A percentile compares a stretch with the other conserved stretches of the same genome.
phyloP scores from a whole-genome alignment of 768 basidiomycete genomes.

The Russula earlei region DNA sequence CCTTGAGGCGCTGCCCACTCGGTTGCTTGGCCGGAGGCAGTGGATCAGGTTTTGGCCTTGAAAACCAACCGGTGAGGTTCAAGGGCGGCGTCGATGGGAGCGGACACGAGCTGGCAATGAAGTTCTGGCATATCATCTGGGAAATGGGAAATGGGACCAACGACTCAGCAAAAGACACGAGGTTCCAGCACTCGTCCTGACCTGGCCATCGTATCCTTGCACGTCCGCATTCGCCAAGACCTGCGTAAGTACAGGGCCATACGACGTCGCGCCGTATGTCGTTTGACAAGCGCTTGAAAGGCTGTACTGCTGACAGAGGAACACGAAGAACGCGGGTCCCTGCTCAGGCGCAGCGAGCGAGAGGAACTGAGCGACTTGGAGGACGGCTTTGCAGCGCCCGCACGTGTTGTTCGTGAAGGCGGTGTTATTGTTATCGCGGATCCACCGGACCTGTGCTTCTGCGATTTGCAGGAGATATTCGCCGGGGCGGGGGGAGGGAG shows the following conservation, averaged over 20 bases:
- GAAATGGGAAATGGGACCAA: neutral
- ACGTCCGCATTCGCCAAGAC: conserved; percentile 63
- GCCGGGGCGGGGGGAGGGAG: conserved; percentile 48
- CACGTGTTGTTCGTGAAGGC: conserved; percentile 46
- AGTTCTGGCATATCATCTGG: conserved; percentile 54
- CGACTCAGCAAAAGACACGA: neutral
- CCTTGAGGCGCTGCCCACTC: conserved; percentile 58
- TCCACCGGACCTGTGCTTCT: conserved; percentile 46
- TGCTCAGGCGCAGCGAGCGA: conserved; percentile 52
- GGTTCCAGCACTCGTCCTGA: conserved; percentile 21
- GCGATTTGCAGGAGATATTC: conserved; percentile 42
- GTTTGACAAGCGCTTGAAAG: conserved; percentile 39
- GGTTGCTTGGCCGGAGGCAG: conserved; percentile 48
- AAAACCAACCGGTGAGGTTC: conserved; percentile 60
- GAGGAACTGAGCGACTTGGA: conserved; percentile 59
- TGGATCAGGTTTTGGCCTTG: conserved; percentile 65
- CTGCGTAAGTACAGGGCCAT: conserved; percentile 60
- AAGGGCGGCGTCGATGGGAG: conserved; percentile 49
- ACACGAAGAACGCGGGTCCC: conserved; percentile 46
- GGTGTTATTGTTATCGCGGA: conserved; percentile 41
- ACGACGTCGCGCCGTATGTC: conserved; percentile 36
- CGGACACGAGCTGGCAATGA: conserved; percentile 42
- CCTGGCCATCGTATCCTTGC: conserved; percentile 66
- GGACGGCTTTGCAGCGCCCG: conserved; percentile 47
- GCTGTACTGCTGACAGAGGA: conserved; percentile 51